Evolutionary conservation across 495 filamentous ascomycete species (phyloP).

Genomic region (Xylaria venustula): DNA sequence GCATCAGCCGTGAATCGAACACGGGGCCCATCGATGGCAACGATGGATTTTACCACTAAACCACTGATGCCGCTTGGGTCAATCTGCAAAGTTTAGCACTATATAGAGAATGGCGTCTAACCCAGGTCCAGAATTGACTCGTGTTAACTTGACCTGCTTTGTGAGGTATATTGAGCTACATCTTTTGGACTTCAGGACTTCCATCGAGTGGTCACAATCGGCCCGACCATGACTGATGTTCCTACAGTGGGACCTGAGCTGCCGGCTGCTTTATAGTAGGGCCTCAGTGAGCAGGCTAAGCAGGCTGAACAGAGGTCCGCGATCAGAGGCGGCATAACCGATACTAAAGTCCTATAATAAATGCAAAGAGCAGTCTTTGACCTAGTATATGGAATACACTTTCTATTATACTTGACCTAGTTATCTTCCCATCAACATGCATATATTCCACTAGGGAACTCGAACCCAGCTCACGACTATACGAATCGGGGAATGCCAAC

Average conservation of each 20-base stretch:
- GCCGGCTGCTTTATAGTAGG: not conserved
- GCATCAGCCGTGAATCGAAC: slow-evolving; percentile 52
- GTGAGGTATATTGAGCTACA: not conserved
- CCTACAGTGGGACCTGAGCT: not conserved
- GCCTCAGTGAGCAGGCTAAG: too few relatives aligned
- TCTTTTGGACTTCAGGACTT: not conserved
- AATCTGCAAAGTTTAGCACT: too few relatives aligned
- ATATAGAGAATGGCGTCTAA: not conserved
- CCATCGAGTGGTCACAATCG: not conserved
- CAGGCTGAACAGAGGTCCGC: too few relatives aligned
- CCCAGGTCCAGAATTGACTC: not conserved
- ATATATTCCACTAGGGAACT: too few relatives aligned
- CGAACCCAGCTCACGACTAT: too few relatives aligned
- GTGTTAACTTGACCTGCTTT: not conserved
- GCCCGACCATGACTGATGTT: not conserved
- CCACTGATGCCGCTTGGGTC: slow-evolving; percentile 34
- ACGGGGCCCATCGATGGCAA: slow-evolving; percentile 54
- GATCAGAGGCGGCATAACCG: too few relatives aligned
- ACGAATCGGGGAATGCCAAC: too few relatives aligned
- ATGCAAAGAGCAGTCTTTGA: too few relatives aligned
- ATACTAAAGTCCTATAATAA: too few relatives aligned
- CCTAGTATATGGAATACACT: too few relatives aligned
- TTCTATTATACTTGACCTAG: too few relatives aligned
- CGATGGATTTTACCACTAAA: slow-evolving; percentile 56
- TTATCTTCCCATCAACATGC: too few relatives aligned